Conservation (phyloP, 306 rosid species). For the Adenanthera pavonina region DNA sequence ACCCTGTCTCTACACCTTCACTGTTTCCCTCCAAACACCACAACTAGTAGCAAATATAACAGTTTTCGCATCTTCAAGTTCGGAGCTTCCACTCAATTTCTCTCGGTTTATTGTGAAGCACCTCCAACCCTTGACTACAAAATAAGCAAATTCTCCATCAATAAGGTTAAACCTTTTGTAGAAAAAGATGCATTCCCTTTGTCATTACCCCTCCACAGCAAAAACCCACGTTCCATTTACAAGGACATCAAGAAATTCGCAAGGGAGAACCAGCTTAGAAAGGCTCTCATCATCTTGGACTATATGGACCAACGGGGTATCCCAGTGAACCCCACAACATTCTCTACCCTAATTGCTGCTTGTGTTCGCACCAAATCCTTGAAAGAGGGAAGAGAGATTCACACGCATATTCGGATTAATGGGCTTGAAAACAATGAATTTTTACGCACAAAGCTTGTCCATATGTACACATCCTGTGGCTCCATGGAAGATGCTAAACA, state of each 20-base stretch:
- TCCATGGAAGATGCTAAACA: constrained; percentile 53
- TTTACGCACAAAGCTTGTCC: constrained; percentile 52
- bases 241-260: constrained; percentile 57
- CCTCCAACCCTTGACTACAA: constrained; percentile 17
- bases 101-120: not conserved
- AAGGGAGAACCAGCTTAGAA: constrained; percentile 43
- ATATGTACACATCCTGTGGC: constrained; percentile 59
- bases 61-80: constrained; percentile 25
- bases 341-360: constrained; percentile 59
- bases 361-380: constrained; percentile 58
- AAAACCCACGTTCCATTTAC: constrained; percentile 69
- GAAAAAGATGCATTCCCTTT: constrained; percentile 67
- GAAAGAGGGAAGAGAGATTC: constrained; percentile 48
- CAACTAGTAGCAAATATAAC: constrained; percentile 18
- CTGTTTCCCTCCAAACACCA: constrained; percentile 49
- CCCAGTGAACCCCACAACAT: constrained; percentile 64
- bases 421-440: constrained; percentile 62
- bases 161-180: constrained; percentile 34
- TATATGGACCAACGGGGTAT: constrained; percentile 61
- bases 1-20: constrained; percentile 43
- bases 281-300: constrained; percentile 58
- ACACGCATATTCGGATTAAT: constrained; percentile 54
- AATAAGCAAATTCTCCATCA: constrained; percentile 2
- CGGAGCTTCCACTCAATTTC: constrained; percentile 36
- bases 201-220: constrained; percentile 73